Percentiles rank a stretch among this genome's conserved stretches.
Conservation (phyloP, 2,329 filamentous ascomycete genomes). For the Plenodomus lindquistii region DNA sequence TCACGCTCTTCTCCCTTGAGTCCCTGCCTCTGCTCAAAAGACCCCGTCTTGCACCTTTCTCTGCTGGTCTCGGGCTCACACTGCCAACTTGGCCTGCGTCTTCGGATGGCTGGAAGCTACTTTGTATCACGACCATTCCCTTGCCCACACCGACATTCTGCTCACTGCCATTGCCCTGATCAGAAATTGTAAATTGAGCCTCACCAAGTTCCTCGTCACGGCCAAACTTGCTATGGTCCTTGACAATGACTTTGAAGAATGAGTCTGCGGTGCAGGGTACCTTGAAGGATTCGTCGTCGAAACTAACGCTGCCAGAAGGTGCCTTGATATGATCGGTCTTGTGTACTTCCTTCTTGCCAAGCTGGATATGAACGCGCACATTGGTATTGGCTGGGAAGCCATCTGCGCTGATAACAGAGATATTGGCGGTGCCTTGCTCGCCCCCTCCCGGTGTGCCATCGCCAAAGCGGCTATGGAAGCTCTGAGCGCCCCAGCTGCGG, state of each 20-base stretch:
- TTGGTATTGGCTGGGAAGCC: conserved; percentile 78
- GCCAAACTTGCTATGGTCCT: conserved; percentile 82
- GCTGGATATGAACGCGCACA: conserved; percentile 74
- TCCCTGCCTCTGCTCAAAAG: conserved; percentile 47
- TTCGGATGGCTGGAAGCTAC: conserved; percentile 65
- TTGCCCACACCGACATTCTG: conserved; percentile 75
- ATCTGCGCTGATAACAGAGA: conserved; percentile 77
- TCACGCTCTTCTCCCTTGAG: conserved; percentile 15
- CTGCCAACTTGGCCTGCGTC: conserved; percentile 36
- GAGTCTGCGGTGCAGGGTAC: conserved; percentile 77
- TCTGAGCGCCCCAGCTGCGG: conserved; percentile 41
- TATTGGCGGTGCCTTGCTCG: conserved; percentile 74
- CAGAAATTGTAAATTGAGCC: conserved; percentile 87
- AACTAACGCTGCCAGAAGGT: conserved; percentile 61
- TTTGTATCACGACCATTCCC: conserved; percentile 74
- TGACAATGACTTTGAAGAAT: conserved; percentile 83
- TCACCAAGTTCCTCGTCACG: conserved; percentile 85
- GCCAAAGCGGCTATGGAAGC: conserved; percentile 45
- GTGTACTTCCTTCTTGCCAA: conserved; percentile 73
- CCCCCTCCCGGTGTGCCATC: conserved; percentile 53
- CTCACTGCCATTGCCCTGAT: conserved; percentile 67
- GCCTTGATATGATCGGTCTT: conserved; percentile 93
- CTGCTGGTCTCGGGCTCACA: conserved; percentile 22
- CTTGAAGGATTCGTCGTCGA: conserved; percentile 71
- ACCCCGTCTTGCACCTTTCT: conserved; percentile 42